A percentile compares a stretch with the other conserved stretches of the same genome.
phyloP scores from a whole-genome alignment of 495 filamentous ascomycete species.

The Chaetomium cochliodes region DNA sequence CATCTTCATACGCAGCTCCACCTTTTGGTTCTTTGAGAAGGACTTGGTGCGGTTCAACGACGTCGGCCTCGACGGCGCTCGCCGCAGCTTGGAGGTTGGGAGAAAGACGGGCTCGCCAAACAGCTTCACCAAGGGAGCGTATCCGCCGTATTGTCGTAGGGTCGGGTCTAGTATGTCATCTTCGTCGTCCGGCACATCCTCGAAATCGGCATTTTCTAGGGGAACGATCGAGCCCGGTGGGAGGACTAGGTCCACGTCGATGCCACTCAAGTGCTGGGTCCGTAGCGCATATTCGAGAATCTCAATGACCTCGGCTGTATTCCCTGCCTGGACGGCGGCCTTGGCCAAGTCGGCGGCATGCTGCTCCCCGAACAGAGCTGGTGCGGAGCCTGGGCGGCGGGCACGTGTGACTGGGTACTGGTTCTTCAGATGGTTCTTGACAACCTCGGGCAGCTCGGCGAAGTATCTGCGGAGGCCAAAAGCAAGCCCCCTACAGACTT shows the following conservation, averaged over 20 bases:
- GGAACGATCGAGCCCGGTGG: constrained; percentile 70
- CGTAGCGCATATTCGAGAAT: constrained; percentile 70
- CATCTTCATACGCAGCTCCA: constrained; percentile 82
- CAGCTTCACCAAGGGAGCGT: constrained; percentile 67
- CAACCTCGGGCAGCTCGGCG: constrained; percentile 70
- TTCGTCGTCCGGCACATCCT: constrained; percentile 56
- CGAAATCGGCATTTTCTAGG: constrained; percentile 49
- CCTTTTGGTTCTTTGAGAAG: constrained; percentile 77
- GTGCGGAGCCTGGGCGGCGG: constrained; percentile 57
- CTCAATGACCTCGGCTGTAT: constrained; percentile 65
- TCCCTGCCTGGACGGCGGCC: constrained; percentile 74
- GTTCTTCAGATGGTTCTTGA: constrained; percentile 61
- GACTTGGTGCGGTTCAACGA: constrained; percentile 68
- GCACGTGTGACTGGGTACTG: constrained; percentile 47
- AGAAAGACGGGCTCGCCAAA: constrained; percentile 82
- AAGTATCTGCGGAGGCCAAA: constrained; percentile 94
- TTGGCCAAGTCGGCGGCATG: constrained; percentile 89
- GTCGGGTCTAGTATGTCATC: constrained; percentile 59
- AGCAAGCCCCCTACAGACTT: constrained; percentile 82
- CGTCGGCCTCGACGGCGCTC: constrained; percentile 83
- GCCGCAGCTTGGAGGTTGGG: constrained; percentile 80
- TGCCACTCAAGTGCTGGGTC: constrained; percentile 73
- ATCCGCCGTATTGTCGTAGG: constrained; percentile 68
- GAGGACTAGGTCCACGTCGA: constrained; percentile 85
- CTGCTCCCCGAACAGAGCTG: constrained; percentile 79